Evolutionary conservation across 495 filamentous ascomycete genomes (phyloP).

Genomic region (Daldinia loculata): DNA sequence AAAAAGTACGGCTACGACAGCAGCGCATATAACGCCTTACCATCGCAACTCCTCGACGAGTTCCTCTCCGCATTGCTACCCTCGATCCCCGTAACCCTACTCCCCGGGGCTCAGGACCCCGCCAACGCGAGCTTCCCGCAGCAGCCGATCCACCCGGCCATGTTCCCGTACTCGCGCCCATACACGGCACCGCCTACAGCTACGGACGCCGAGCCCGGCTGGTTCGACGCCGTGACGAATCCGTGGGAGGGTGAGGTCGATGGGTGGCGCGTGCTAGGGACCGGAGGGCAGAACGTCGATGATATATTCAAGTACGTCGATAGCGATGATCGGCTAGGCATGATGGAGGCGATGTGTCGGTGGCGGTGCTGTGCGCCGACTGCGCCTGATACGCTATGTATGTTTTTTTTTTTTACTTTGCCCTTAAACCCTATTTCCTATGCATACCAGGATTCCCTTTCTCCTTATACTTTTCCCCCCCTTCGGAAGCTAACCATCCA

Average conservation of each 20-base stretch:
- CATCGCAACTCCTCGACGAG: conserved; percentile 81
- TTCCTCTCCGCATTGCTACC: conserved; percentile 85
- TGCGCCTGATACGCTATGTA: conserved; percentile 95
- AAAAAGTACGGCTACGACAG: conserved; percentile 98
- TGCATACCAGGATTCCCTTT: background rate
- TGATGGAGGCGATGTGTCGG: conserved; percentile 91
- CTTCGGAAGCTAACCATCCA: background rate
- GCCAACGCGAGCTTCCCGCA: conserved; percentile 83
- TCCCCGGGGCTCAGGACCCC: conserved; percentile 79
- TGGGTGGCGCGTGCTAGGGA: conserved; percentile 84
- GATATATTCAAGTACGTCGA: conserved; percentile 92
- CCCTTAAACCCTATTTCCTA: background rate
- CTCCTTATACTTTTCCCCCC: background rate
- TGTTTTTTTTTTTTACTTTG: conserved; percentile 45
- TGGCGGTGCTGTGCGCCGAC: conserved; percentile 95
- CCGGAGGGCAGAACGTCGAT: conserved; percentile 89
- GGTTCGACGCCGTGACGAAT: conserved; percentile 92
- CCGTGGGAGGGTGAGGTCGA: conserved; percentile 90
- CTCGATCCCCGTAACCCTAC: conserved; percentile 79
- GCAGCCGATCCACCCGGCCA: conserved; percentile 81
- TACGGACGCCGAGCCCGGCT: conserved; percentile 61
- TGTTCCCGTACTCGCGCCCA: conserved; percentile 77
- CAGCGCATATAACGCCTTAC: conserved; percentile 82
- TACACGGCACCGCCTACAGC: conserved; percentile 66
- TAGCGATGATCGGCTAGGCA: conserved; percentile 74